Evolutionary conservation across 768 basidiomycete species (phyloP).

Genomic region (Leccinum subtestaceum): DNA sequence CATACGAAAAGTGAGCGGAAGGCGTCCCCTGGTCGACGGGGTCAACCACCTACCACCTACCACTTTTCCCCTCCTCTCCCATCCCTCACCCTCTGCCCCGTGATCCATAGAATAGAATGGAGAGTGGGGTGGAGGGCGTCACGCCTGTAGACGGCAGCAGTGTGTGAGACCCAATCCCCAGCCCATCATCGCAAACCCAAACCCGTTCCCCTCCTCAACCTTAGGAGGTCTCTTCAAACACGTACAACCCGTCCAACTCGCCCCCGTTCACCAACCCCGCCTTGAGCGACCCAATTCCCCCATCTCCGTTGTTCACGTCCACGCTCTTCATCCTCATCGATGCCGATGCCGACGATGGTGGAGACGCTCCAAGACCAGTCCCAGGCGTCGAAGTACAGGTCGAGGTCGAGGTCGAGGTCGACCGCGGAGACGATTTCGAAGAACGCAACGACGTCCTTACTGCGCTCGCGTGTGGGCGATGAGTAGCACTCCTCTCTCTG

Average conservation of each 20-base stretch:
- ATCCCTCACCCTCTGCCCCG: background rate
- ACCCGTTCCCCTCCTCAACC: background rate
- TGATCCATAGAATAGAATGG: background rate
- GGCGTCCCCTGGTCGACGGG: background rate
- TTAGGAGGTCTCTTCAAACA: slow-evolving; percentile 26
- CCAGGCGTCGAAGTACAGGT: slow-evolving; percentile 4
- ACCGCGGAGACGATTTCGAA: slow-evolving; percentile 11
- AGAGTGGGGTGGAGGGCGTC: background rate
- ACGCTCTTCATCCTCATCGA: slow-evolving; percentile 21
- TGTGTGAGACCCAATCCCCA: background rate
- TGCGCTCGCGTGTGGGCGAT: background rate
- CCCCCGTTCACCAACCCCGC: slow-evolving; percentile 31
- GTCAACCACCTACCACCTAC: background rate
- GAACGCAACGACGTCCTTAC: background rate
- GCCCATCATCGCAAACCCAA: background rate
- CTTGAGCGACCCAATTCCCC: slow-evolving; percentile 20
- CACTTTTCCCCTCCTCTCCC: background rate
- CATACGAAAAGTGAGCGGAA: background rate
- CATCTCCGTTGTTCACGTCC: slow-evolving; percentile 14
- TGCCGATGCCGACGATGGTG: slow-evolving; percentile 19
- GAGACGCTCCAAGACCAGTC: slow-evolving; percentile 3
- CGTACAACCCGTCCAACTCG: slow-evolving; percentile 32
- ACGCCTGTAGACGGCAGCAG: background rate
- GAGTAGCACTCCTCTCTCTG: background rate
- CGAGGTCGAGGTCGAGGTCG: background rate